Base-by-base conservation (phyloP, 345 rosid species). In the Gossypium australe region DNA sequence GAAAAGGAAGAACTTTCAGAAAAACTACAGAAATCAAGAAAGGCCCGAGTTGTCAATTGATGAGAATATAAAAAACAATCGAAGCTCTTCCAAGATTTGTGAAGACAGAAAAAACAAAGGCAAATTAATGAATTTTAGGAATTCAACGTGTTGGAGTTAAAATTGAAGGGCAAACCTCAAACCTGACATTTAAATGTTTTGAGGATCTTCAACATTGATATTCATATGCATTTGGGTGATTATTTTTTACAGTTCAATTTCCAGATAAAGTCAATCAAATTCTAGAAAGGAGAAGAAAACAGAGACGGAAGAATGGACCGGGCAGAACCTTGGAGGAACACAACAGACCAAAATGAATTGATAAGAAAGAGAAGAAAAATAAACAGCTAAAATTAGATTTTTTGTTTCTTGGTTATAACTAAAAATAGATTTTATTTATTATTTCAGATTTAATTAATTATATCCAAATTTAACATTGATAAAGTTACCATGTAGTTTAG, bases 101-200 rank as follows among this genome's bases (percentile, higher is more conserved):
- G 11, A 51, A 67, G 55, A 2, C 8, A 4, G 25, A 22, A 47
- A 13, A 24, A 25, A 9, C 25, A 9, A 25, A 25, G 13, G 14
- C 13, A 24, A 47, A 10, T 68, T 14, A 27, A 69, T 4, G 9
- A 27, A 49, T 25, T 16, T 3, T 1, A 12, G 59, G 44, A 69
- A 49, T 27, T 16, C 22, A 25, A 16, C n/a, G 59, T 49, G 44
- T 25, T 18, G 53, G 20, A 27, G 22, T 3, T 6, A 67, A 16
- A 69, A 51, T 27, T 16, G 59, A 69, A 69, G 59, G 59, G 59
- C 72, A 69, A 34, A 69, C 72, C 45, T 49, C 72, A 69, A 24
- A 69, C 59, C 72, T 69, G 58, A 27, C 44, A 49, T 27, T 69
- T 38, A 69, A 69, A 67, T 67, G 41, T 0, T 7, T 51, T 16